Evolutionary conservation across 176 grass and related monocot species (phyloP), one percentile per base, ranked within the genome.

Genomic region (Avena atlantica): DNA sequence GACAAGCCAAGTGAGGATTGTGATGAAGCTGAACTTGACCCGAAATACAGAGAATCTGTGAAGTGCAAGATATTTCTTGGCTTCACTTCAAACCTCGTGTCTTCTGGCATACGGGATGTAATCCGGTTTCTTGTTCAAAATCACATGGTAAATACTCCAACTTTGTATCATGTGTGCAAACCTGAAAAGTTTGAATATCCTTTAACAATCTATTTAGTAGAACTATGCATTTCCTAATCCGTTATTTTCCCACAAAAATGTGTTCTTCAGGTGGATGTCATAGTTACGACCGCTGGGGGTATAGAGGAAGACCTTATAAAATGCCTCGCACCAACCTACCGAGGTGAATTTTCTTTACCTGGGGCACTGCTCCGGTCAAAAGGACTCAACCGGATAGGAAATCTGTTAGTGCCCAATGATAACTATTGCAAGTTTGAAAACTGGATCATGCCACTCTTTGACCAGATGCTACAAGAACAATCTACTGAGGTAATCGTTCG

Each of bases 391-490:
- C 88, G 93, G 21, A 98, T 98, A 80, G 93, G 96, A 60, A 98
- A 96, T 83, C 65, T 96, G n/a, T 79, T 98, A 71, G 93, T 96
- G 52, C 96, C 96, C 2, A 96, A 98, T 92, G 96, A 94, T 81
- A 98, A 98, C 81, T 98, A 98, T 47, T 98, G 96, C 88, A 98
- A 98, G 84, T 98, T 98, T 94, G 96, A 98, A 70, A 91, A 98
- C 61, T 96, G 96, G 96, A 94, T 98, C 81, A 95, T 96, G 90
- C 96, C 96, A 36, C 56, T 98, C 70, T 90, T 98, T 60, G 90
- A 96, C 57, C 74, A 95, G 81, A 91, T 98, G 93, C 86, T 98
- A 62, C 80, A 88, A 68, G 96, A 98, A 85, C 96, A 98, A 82
- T 92, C 93, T 53, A 86, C 47, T 64, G 84, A 95, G 93, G 93